Evolutionary conservation across 2,329 filamentous ascomycete genomes (phyloP), one percentile per base, ranked within the genome.

Genomic region (Colletotrichum viniferum): DNA sequence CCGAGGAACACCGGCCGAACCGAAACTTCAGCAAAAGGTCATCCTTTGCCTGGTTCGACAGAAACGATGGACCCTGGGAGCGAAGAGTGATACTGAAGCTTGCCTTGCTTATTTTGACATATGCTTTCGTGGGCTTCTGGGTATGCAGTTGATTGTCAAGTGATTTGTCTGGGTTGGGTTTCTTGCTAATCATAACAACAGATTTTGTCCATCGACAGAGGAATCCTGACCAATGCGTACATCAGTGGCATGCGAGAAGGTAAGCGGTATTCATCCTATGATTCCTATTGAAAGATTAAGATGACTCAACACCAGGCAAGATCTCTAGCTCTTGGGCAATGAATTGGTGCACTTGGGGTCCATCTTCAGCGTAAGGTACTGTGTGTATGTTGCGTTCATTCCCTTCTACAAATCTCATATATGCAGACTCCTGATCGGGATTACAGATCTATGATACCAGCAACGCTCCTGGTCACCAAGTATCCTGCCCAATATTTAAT

Each of bases 201-300:
- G 52, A 56, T 56, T 56, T 26, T 56, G 4, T 56, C 26, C 52
- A 56, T 56, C 14, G 52, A 56, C 4, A 21, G 52, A 56, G 52
- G 52, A 16, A 56, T 56, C 21, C 24, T 56, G 21, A 16, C 52
- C 24, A 56, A 56, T 56, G 52, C 52, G 13, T 56, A 16, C 52
- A 56, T 56, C 52, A 56, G 52, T 56, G 52, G 52, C 2, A 56
- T 56, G 52, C 52, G 52, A 56, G 21, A 56, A 56, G 52, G 52
- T 56, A 18, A 16, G 21, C 7, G 12, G 2, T 24, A 26, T 0
- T 8, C 12, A 26, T 26, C 7, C 2, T n/a, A n/a, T n/a, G n/a
- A n/a, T n/a, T n/a, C n/a, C n/a, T 16, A 26, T 16, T 14, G 4
- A 24, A 26, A 16, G 1, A 4, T 56, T 0, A 56, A 26, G 21